Base-by-base conservation (phyloP, 2,329 filamentous ascomycete species). In the Diaporthe sp. region DNA sequence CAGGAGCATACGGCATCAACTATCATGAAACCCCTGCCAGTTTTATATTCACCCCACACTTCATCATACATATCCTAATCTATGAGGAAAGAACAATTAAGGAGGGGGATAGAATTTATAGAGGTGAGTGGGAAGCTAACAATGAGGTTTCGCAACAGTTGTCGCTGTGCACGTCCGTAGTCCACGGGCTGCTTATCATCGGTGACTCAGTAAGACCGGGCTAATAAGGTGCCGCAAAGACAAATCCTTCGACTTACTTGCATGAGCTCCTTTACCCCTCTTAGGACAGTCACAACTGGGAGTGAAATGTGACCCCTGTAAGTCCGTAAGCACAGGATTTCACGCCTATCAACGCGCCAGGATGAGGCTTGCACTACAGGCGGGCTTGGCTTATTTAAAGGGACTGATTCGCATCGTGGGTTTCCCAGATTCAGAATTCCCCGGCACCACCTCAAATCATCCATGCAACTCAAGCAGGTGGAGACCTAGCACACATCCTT, bases 241-340 rank as follows among this genome's bases (percentile, higher is more conserved):
- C 13, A 37, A 37, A 37, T 53, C 31, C 46, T 49, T 19, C 8
- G 46, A 46, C 22, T 53, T 9, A 12, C 46, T 53, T 28, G n/a
- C 58, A 62, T 39, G 25, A 15, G 22, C 22, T 31, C 31, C 39
- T 22, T 22, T 46, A 15, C n/a, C 53, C 51, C 51, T 71, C 51
- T 55, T 13, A n/a, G 2, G 6, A 53, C 25, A 25, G 42, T 25
- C 34, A 28, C 7, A 5, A 12, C 39, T 28, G 22, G 15, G 67
- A 44, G 51, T 67, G 61, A 49, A 10, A 10, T 17, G 22, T 19
- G 19, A 34, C 1, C 62, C 9, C 44, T 49, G 62, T 28, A 22
- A 31, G 51, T 25, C 68, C 53, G 39, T 71, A 71, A 58, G 53
- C 53, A 31, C 68, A 57, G 25, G 19, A 49, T n/a, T 49, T 49